A percentile compares a stretch with the other conserved stretches of the same genome.
Evolutionary conservation across 257 asterid genomes (phyloP).

Genomic region (Agastache rugosa): DNA sequence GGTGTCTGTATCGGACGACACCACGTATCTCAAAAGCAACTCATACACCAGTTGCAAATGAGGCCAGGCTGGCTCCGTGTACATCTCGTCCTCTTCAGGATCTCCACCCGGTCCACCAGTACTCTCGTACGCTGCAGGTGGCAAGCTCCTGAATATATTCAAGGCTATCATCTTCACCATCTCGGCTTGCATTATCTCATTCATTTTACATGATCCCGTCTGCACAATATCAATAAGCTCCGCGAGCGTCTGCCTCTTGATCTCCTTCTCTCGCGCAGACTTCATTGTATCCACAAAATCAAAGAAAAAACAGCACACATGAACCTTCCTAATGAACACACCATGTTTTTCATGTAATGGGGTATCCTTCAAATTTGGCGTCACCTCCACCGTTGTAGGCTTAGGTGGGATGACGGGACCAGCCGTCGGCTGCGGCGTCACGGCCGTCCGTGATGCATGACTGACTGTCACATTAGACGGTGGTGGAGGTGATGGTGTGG

Average conservation of each 20-base stretch:
- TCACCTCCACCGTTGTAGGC: constrained; percentile 74
- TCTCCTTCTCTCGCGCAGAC: constrained; percentile 89
- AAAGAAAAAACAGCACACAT: constrained; percentile 68
- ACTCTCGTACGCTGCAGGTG: constrained; percentile 68
- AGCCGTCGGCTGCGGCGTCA: constrained; percentile 27
- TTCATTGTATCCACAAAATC: constrained; percentile 77
- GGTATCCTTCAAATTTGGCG: constrained; percentile 75
- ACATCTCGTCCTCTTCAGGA: constrained; percentile 90
- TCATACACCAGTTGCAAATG: constrained; percentile 89
- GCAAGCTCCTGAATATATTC: constrained; percentile 77
- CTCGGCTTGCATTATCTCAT: constrained; percentile 91
- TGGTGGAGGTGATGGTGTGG: constrained; percentile 45
- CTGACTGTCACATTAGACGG: constrained; percentile 48
- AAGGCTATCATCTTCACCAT: constrained; percentile 73
- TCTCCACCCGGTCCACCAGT: constrained; percentile 61
- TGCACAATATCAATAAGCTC: constrained; percentile 86
- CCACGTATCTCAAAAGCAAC: constrained; percentile 69
- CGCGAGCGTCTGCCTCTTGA: constrained; percentile 83
- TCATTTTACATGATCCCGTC: constrained; percentile 76
- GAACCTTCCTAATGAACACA: constrained; percentile 76
- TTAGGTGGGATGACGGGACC: constrained; percentile 46
- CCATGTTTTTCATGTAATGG: constrained; percentile 65
- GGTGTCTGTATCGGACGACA: constrained; percentile 71
- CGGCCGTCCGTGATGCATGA: constrained; percentile 49
- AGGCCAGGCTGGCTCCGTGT: constrained; percentile 82